A percentile compares a stretch with the other conserved stretches of the same genome.
Conservation (phyloP, 2,329 filamentous ascomycete genomes). For the Drechslerella dactyloides region DNA sequence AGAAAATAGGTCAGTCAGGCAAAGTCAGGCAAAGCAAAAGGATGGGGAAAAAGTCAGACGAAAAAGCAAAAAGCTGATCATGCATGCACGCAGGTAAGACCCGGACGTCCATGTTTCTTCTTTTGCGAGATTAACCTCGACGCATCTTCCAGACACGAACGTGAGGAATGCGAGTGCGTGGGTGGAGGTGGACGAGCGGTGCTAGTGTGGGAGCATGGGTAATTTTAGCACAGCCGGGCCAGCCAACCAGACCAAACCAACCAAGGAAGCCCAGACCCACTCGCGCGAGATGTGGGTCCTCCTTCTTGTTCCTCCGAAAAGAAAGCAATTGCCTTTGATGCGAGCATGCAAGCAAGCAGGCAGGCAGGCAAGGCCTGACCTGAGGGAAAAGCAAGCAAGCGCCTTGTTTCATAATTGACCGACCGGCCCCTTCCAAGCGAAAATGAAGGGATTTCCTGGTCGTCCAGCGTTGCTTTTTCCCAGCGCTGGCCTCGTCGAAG, state of each 20-base stretch:
- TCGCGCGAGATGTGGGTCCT: background rate
- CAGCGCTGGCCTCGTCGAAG: background rate
- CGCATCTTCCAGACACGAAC: background rate
- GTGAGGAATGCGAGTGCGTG: conserved; percentile 3
- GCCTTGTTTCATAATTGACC: conserved; percentile 49
- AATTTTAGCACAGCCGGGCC: conserved; percentile 47
- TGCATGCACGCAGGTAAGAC: background rate
- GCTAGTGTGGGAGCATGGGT: conserved; percentile 16
- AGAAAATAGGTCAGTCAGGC: too few species aligned
- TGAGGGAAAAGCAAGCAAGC: conserved; percentile 40
- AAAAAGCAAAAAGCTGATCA: background rate
- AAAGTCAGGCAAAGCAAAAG: too few species aligned
- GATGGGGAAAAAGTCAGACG: background rate
- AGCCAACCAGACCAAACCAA: conserved; percentile 14
- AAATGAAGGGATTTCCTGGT: conserved; percentile 28
- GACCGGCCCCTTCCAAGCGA: conserved; percentile 35
- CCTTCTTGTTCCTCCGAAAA: conserved; percentile 1
- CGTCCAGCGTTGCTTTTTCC: conserved; percentile 23
- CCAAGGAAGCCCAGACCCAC: conserved; percentile 10
- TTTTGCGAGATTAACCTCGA: conserved; percentile 6
- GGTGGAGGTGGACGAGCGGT: background rate
- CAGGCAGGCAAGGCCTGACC: background rate
- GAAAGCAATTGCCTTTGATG: conserved; percentile 9
- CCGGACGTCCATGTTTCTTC: background rate
- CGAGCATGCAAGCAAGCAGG: background rate